These are phyloP conservation scores for Pichia sp. DNA, from an alignment of 1,139 yeast genomes.

Conservation along the genomic window DNA sequence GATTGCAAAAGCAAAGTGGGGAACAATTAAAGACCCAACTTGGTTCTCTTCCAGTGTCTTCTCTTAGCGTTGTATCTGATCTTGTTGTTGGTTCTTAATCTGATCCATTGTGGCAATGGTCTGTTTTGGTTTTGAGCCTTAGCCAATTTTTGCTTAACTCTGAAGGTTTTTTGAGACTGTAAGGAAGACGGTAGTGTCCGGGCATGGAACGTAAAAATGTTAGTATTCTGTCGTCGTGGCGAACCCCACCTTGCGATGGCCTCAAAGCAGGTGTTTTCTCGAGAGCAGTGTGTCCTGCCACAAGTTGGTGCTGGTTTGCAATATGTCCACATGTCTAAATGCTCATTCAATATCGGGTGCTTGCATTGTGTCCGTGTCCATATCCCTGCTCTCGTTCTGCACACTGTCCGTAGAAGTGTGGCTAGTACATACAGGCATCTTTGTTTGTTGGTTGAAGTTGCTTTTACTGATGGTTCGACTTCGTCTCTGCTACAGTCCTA, in stretches of 20 bases:
- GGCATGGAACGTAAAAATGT: constrained; percentile 1
- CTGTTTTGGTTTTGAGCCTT: constrained; percentile 99
- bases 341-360: background rate
- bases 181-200: constrained; percentile 8
- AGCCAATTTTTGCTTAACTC: constrained; percentile 98
- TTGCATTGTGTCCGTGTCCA: too few species aligned
- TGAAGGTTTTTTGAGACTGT: constrained; percentile 95
- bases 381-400: background rate
- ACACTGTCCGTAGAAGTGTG: background rate
- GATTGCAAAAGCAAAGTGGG: background rate
- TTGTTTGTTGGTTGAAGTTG: constrained; percentile 4
- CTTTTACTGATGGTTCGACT: background rate
- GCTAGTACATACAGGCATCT: constrained; percentile 20
- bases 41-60: constrained; percentile 99
- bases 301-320: too few species aligned
- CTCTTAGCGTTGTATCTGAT: constrained; percentile 99
- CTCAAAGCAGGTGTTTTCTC: background rate
- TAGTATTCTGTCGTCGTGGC: background rate
- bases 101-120: constrained; percentile 99
- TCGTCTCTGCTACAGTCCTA: background rate
- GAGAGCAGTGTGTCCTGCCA: background rate
- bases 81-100: constrained; percentile 97
- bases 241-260: background rate
- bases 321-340: too few species aligned
- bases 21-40: constrained; percentile 82